Base-by-base conservation (phyloP, 306 rosid genomes). In the Rubus idaeus region DNA sequence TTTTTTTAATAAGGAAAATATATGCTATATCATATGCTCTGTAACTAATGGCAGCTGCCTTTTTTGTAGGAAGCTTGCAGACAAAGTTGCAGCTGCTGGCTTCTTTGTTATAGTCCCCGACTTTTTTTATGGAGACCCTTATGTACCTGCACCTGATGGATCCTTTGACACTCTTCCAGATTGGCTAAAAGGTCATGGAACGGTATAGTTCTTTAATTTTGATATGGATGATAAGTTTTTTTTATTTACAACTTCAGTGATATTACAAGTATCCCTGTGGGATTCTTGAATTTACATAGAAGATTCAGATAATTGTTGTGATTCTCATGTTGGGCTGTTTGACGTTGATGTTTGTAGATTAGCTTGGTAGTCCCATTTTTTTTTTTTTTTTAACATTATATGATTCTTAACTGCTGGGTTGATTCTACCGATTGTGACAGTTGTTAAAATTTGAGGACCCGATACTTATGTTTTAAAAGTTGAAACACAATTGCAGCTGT, bases 21-120 rank as follows among this genome's bases (percentile, higher is more conserved):
- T 26, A 26, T 26, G 1, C 30, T 26, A 26, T 26, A 26, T 26
- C 30, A 26, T 26, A 26, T 26, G 30, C 30, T 26, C 30, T 26
- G 0, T n/a, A 53, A 73, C 53, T 41, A 73, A 44, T 56, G 9
- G 1, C 13, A 39, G 18, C 42, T 51, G 44, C 35, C 35, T 67
- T 30, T 35, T 72, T 41, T 80, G 52, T 81, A 90, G 96, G 86
- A 87, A 88, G 84, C 85, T 85, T 2, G 93, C 89, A 0, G 91
- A 89, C 81, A 89, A 87, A 84, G 66, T 79, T 56, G 90, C 89
- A 58, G 78, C 79, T 3, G 53, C 87, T 45, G 90, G 89, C 56
- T 86, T 80, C 82, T 84, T 85, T 47, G 96, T 86, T 74, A 85
- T 85, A 55, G 88, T 89, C 82, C 96, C 96, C 37, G 93, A 87